Conservation (phyloP, 257 asterid genomes). For the Plantago major region DNA sequence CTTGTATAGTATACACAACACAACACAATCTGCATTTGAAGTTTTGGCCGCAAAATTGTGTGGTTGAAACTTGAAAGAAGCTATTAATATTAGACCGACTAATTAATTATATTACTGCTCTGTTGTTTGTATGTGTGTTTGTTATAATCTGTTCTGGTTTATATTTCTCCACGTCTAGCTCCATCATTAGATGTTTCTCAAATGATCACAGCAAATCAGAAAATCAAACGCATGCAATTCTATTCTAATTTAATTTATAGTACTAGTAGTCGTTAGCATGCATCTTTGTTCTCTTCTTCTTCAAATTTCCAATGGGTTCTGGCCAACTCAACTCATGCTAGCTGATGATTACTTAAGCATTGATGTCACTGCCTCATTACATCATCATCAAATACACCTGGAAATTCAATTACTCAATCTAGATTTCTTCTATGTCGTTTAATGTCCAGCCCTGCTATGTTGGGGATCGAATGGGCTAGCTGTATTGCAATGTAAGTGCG, state of each 20-base stretch:
- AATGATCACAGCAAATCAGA: background rate
- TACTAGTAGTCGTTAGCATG: background rate
- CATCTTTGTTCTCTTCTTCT: background rate
- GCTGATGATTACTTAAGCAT: background rate
- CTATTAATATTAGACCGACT: background rate
- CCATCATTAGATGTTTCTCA: background rate
- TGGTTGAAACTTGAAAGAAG: background rate
- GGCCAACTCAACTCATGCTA: background rate
- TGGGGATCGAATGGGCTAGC: too few species aligned
- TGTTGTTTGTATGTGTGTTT: background rate
- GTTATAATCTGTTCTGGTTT: conserved; percentile 8
- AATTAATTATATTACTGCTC: too few species aligned
- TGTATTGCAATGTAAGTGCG: too few species aligned
- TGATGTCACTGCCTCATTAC: background rate
- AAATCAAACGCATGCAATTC: background rate
- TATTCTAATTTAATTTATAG: background rate
- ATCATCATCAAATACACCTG: background rate
- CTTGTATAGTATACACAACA: too few species aligned
- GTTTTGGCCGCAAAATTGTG: conserved; percentile 2
- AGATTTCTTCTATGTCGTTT: too few species aligned
- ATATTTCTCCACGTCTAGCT: background rate
- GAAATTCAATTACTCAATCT: background rate
- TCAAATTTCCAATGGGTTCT: background rate
- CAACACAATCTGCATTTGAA: background rate
- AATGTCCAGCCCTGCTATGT: too few species aligned